Conservation (phyloP, 2,329 filamentous ascomycete species). For the Trichoderma polysporum region DNA sequence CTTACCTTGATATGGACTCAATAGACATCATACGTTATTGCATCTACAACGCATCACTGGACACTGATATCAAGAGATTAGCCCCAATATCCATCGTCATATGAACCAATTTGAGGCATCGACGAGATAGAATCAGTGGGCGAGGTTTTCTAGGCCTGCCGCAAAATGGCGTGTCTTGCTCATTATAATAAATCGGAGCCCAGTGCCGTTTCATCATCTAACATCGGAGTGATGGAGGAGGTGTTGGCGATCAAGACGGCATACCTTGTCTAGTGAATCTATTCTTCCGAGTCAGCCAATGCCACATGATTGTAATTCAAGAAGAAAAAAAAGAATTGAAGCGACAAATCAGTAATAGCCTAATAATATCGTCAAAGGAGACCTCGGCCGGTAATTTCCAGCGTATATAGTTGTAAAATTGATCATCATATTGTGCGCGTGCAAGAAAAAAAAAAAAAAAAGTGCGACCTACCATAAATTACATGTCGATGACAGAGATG, state of each 20-base stretch:
- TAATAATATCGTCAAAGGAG: conserved; percentile 76
- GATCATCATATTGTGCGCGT: conserved; percentile 52
- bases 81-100: not conserved
- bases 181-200: conserved; percentile 81
- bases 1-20: conserved; percentile 4
- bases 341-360: conserved; percentile 73
- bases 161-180: conserved; percentile 84
- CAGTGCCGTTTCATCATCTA: conserved; percentile 92
- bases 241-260: conserved; percentile 23
- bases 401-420: conserved; percentile 67
- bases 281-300: conserved; percentile 34
- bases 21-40: not conserved
- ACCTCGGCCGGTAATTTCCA: conserved; percentile 98
- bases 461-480: conserved; percentile 32
- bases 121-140: conserved; percentile 69
- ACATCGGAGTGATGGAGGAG: conserved; percentile 27
- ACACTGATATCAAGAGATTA: conserved; percentile 21
- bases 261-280: conserved; percentile 37
- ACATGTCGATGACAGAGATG: not conserved
- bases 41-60: conserved; percentile 2
- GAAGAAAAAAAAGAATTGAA: conserved; percentile 13
- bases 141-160: conserved; percentile 99
- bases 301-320: conserved; percentile 6
- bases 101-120: not conserved
- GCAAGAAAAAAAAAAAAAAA: not conserved